Base-by-base conservation (phyloP, 1,284 basidiomycete genomes). In the Sparassis latifolia region DNA sequence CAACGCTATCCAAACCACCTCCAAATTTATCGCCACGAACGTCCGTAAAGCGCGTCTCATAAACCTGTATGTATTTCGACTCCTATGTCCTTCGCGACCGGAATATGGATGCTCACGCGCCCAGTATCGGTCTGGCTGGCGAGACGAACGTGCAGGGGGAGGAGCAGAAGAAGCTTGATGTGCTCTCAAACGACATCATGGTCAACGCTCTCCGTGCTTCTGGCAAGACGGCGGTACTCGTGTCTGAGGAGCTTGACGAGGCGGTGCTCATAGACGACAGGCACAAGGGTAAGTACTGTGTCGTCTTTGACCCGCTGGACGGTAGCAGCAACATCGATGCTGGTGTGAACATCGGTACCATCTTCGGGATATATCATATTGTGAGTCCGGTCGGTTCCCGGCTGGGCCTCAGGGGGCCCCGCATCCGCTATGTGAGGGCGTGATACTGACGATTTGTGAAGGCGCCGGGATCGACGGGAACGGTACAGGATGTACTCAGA, bases 101-200 rank as follows among this genome's bases (percentile, higher is more conserved):
- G 20, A 20, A 20, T 20, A 20, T 20, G 20, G 20, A 20, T 20
- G 20, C 20, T 20, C 20, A 20, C 35, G 35, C 7, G 20, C 5
- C 3, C 61, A 94, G 92, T 30, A 88, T 99, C 61, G 97, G 97
- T 35, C 79, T 95, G 27, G 97, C 97, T 9, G 97, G 97, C 27
- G 92, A 95, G 64, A 89, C 89, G 44, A 99, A 99, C 67, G 89
- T 97, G 10, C 93, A 97, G 70, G 97, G 97, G 45, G 97, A 99
- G 69, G 97, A 98, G 68, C 97, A 99, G 78, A 99, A 99, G 81
- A 99, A 99, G 75, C 80, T 99, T 51, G 96, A 98, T 66, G 89
- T 98, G 27, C 79, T 99, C 47, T 92, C 94, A 28, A 99, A 99
- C 71, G 95, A 99, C 69, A 99, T 99, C 79, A 99, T 99, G 97